Evolutionary conservation across 768 basidiomycete species (phyloP), one percentile per base, ranked within the genome.

Genomic region (Nidularia sp.): DNA sequence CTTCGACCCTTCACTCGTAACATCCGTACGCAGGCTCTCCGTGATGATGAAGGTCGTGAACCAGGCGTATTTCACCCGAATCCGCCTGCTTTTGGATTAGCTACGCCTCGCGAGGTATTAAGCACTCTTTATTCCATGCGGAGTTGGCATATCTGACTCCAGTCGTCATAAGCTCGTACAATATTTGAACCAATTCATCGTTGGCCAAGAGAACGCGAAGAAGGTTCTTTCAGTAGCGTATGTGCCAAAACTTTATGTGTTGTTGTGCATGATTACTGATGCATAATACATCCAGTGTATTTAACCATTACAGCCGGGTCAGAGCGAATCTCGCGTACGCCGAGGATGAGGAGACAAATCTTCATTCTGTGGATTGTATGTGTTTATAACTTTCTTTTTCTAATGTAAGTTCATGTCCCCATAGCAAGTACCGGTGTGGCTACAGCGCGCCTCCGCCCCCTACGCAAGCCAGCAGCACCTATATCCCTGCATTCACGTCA

Each of bases 211-310:
- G 58, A 80, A 78, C 53, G 94, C 95, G 2, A 98, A 98, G 81
- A 93, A 93, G 64, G 86, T 90, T 22, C 79, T 98, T 33, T 90
- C 92, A 35, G 95, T 98, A 45, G 95, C 94, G 93, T 93, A 70
- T 65, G 92, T 82, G 29, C 49, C 43, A 46, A 29, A 34, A 34
- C 2, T 45, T 46, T 53, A 48, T 22, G 25, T 48, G n/a, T 52
- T 18, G 18, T 18, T 18, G 18, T 12, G 15, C 5, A 10, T 29
- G 8, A 22, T 49, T 41, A 36, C 36, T 6, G 9, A 47, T 18
- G 41, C 48, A 48, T 36, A 42, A 48, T 25, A 35, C 31, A 39
- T 43, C 0, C 62, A 96, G 93, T 33, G 92, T 96, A 1, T 97
- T 86, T 77, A 96, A 97, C 60, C 95, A 97, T 67, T 97, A 94